A percentile compares a stretch with the other conserved stretches of the same genome.
phyloP scores from a whole-genome alignment of 202 grass and related monocot genomes.

The Schoenoplectus tabernaemontani region DNA sequence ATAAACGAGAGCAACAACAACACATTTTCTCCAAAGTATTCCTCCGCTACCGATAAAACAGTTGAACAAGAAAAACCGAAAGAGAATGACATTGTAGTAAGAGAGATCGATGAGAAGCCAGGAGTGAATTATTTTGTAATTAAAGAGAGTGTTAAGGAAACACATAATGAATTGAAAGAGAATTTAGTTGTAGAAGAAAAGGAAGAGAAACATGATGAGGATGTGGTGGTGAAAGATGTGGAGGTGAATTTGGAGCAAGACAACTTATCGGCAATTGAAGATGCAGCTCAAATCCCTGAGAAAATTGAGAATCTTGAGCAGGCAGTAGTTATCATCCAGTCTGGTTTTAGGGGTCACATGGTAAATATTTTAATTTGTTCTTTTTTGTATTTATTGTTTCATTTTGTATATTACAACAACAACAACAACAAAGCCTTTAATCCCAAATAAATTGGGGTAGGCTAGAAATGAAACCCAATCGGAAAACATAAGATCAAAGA shows the following conservation, averaged over 20 bases:
- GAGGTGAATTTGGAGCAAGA: slow-evolving; percentile 42
- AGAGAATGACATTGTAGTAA: slow-evolving; percentile 27
- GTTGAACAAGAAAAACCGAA: slow-evolving; percentile 37
- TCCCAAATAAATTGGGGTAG: too few relatives aligned
- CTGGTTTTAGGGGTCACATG: slow-evolving; percentile 45
- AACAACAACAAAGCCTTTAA: too few relatives aligned
- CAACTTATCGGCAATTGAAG: slow-evolving; percentile 7
- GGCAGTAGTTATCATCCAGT: slow-evolving; percentile 53
- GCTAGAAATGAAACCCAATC: too few relatives aligned
- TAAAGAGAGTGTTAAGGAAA: slow-evolving; percentile 37
- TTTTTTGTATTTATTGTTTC: neutral
- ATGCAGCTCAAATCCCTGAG: slow-evolving; percentile 9
- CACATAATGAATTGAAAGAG: slow-evolving; percentile 30
- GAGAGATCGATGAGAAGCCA: slow-evolving; percentile 19
- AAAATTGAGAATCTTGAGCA: slow-evolving; percentile 37
- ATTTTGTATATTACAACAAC: neutral
- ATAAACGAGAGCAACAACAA: slow-evolving; percentile 25
- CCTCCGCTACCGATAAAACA: slow-evolving; percentile 49
- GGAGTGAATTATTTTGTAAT: slow-evolving; percentile 26
- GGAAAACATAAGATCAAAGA: too few relatives aligned
- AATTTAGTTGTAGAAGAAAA: slow-evolving; percentile 26
- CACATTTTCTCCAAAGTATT: slow-evolving; percentile 54
- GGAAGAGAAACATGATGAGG: slow-evolving; percentile 40
- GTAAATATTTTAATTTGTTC: slow-evolving; percentile 36
- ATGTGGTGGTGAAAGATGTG: slow-evolving; percentile 25